These are phyloP conservation scores for Violaceomyces palustris DNA, from an alignment of 1,284 basidiomycete genomes.

Conservation along the genomic window DNA sequence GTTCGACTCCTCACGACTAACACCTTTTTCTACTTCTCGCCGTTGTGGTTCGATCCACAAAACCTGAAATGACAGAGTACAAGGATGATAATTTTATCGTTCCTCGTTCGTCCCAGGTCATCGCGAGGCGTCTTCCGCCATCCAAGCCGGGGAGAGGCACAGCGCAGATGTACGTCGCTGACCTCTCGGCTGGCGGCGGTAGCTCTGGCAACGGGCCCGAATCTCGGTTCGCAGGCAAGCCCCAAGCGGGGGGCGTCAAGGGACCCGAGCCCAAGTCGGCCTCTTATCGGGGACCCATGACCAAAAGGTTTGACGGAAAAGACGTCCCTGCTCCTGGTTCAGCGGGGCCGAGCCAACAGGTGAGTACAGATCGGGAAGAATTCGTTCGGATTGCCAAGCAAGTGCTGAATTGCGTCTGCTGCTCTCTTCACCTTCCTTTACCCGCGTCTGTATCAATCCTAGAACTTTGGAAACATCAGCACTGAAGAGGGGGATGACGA, in stretches of 20 bases:
- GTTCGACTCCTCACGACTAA: too few species aligned
- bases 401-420: too few species aligned
- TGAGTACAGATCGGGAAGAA: too few species aligned
- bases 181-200: conserved; percentile 52
- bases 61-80: conserved; percentile 74
- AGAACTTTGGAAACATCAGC: too few species aligned
- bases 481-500: conserved; percentile 30
- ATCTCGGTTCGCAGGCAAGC: conserved; percentile 14
- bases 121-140: conserved; percentile 84
- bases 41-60: conserved; percentile 2
- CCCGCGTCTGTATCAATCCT: too few species aligned
- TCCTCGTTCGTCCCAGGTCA: conserved; percentile 86
- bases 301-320: conserved; percentile 82
- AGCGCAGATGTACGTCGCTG: conserved; percentile 75
- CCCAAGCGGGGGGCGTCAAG: conserved; percentile 16
- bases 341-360: too few species aligned
- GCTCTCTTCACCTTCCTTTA: too few species aligned
- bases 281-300: conserved; percentile 59
- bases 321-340: too few species aligned
- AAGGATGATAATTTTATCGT: conserved; percentile 86
- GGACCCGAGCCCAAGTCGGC: conserved; percentile 2
- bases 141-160: conserved; percentile 83
- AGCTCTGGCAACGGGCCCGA: conserved; percentile 8
- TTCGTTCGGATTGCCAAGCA: too few species aligned
- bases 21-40: not conserved